Conservation (phyloP, 352 stramenopile genomes). For the Phytophthora colocasiae region DNA sequence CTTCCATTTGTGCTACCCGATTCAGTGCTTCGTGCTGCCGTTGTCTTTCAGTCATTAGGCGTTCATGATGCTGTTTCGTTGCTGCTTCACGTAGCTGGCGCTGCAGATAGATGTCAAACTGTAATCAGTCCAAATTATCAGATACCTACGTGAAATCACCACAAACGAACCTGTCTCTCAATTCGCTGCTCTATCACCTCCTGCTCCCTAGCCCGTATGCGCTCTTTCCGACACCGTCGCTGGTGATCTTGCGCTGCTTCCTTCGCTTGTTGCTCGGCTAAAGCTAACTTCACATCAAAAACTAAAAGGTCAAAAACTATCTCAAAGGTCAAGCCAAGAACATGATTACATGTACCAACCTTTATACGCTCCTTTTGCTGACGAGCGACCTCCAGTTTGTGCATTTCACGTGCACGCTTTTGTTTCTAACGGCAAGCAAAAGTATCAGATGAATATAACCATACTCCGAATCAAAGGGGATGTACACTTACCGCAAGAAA, state of each 20-base stretch:
- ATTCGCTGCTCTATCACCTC: slow-evolving; percentile 38
- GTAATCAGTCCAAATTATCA: slow-evolving; percentile 3
- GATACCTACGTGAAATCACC: neutral
- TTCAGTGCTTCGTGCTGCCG: slow-evolving; percentile 48
- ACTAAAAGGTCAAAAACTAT: neutral
- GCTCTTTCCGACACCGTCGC: slow-evolving; percentile 46
- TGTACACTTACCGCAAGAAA: slow-evolving; percentile 48
- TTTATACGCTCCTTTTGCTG: slow-evolving; percentile 62
- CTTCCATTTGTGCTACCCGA: slow-evolving; percentile 52
- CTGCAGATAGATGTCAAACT: slow-evolving; percentile 25
- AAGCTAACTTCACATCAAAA: slow-evolving; percentile 34
- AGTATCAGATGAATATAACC: too few species aligned
- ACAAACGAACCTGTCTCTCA: slow-evolving; percentile 46
- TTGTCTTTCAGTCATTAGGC: slow-evolving; percentile 44
- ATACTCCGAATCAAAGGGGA: neutral
- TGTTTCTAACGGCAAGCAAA: slow-evolving; percentile 47
- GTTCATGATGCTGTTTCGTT: slow-evolving; percentile 48
- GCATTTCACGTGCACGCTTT: slow-evolving; percentile 50
- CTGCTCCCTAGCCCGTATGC: slow-evolving; percentile 58
- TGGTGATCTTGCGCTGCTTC: slow-evolving; percentile 45
- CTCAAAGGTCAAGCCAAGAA: neutral
- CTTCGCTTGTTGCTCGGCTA: slow-evolving; percentile 55
- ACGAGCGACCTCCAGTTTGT: slow-evolving; percentile 51
- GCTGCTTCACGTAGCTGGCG: slow-evolving; percentile 45
- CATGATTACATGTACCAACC: slow-evolving; percentile 24